Evolutionary conservation across 257 asterid genomes (phyloP), one percentile per base, ranked within the genome.

Genomic region (Solanum pennellii): DNA sequence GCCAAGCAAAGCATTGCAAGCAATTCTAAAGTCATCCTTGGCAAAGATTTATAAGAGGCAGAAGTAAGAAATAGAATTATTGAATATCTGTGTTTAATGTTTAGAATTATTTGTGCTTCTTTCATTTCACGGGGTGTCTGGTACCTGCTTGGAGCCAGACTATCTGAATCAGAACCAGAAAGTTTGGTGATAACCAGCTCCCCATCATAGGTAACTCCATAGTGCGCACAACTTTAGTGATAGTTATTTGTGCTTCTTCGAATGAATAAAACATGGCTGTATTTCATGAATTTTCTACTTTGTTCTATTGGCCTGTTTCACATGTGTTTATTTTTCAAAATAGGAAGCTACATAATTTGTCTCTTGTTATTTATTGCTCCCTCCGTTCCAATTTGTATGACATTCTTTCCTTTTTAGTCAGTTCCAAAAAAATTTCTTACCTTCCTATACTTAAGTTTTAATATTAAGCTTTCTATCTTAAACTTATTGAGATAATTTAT

Each of bases 1-100:
- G 65, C 90, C 93, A n/a, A 79, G 88, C 39, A 73, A 52, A 79
- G 91, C 91, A 15, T 91, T 87, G 20, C 92, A 91, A 90, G 90
- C 90, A 62, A 91, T 91, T 39, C 31, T 89, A 76, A 90, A 86
- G 69, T 91, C 90, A 11, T 89, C 89, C 86, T 87, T 89, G 79
- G 88, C 88, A 37, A 91, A 91, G 91, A 91, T 90, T 37, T 91
- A 90, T 79, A 85, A 91, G 92, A 91, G 93, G 88, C 89, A 87
- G 25, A 91, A 91, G 85, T 91, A 86, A 68, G 31, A 52, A 27
- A 42, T 42, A 31, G 39, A 77, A 77, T 76, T 42, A 42, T 14
- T 76, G 23, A n/a, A 21, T n/a, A n/a, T 23, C 33, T 13, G 16
- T 76, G 16, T 13, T 76, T 7, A 42, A 77, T 7, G 83, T 42